These are phyloP conservation scores for Cladophialophora exuberans DNA, from an alignment of 2,329 filamentous ascomycete species.

Conservation along the genomic window DNA sequence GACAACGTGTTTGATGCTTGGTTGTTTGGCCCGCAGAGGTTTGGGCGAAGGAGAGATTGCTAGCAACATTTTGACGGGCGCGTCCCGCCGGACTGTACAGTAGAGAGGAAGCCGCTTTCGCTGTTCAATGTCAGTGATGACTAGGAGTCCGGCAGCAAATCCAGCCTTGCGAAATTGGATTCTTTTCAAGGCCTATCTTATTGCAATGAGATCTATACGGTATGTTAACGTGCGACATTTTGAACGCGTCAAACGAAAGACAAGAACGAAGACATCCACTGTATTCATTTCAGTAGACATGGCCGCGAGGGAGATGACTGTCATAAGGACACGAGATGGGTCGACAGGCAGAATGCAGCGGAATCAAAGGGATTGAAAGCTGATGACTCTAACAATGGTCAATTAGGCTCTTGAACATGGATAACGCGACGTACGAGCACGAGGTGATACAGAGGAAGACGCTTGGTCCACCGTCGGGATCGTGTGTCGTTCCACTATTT, in stretches of 20 bases:
- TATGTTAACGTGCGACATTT: constrained; percentile 6
- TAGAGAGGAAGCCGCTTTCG: background rate
- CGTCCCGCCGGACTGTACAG: background rate
- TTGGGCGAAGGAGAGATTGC: constrained; percentile 4
- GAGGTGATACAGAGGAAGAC: constrained; percentile 18
- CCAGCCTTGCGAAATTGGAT: background rate
- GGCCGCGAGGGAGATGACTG: background rate
- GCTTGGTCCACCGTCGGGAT: constrained; percentile 19
- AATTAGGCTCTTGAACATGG: background rate
- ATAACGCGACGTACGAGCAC: constrained; percentile 16
- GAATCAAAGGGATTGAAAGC: background rate
- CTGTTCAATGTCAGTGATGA: too few species aligned
- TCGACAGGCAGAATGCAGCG: background rate
- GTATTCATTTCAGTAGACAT: constrained; percentile 6
- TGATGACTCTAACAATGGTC: background rate
- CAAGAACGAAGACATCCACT: background rate
- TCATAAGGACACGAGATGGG: constrained; percentile 1
- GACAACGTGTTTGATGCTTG: constrained; percentile 1
- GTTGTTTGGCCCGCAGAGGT: constrained; percentile 4
- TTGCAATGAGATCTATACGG: background rate
- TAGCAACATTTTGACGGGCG: constrained; percentile 15
- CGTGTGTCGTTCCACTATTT: background rate
- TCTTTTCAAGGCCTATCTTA: background rate
- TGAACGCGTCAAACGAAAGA: background rate
- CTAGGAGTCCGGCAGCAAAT: constrained; percentile 14